Conservation (phyloP, 1,284 basidiomycete genomes). For the Dichomitus squalens region DNA sequence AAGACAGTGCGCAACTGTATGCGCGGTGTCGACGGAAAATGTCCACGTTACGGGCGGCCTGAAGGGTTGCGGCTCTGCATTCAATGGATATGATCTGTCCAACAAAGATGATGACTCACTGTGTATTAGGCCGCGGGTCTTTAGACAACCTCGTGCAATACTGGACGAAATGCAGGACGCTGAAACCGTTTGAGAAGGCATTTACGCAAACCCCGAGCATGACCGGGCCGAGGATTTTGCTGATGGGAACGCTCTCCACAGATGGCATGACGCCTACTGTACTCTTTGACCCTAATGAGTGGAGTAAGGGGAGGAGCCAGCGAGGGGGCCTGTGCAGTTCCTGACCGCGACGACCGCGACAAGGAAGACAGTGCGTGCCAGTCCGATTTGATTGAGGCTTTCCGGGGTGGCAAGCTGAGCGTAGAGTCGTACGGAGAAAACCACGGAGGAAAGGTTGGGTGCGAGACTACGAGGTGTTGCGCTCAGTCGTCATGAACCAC, state of each 20-base stretch:
- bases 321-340: no score
- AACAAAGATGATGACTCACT: conserved; percentile 4
- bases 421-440: no score
- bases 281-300: background rate
- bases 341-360: no score
- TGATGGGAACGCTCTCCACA: background rate
- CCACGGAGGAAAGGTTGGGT: no score
- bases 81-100: background rate
- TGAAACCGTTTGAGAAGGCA: conserved; percentile 17
- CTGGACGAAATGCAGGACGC: conserved; percentile 15
- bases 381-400: no score
- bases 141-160: conserved; percentile 5
- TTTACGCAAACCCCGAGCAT: conserved; percentile 14
- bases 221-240: conserved; percentile 13
- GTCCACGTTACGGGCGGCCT: conserved; percentile 37
- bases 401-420: no score
- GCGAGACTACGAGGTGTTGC: no score
- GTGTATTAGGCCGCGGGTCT: conserved; percentile 2
- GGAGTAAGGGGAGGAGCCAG: background rate
- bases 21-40: conserved; percentile 36
- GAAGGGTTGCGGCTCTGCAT: background rate
- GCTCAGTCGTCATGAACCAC: no score
- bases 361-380: no score
- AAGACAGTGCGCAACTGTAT: conserved; percentile 32
- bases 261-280: background rate